Evolutionary conservation across 306 rosid species (phyloP).

Genomic region (Glycine latifolia): DNA sequence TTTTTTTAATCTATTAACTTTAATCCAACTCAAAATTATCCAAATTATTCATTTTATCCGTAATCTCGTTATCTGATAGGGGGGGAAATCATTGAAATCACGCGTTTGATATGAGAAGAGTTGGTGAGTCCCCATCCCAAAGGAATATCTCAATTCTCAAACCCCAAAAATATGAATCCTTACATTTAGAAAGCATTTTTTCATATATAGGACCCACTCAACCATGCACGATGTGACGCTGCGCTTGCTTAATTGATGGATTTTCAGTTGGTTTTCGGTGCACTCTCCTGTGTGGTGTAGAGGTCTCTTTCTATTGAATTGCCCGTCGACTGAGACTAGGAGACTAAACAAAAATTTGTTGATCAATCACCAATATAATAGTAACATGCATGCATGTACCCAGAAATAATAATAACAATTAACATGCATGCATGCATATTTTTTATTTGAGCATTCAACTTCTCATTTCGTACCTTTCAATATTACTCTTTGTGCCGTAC

Average conservation of each 20-base stretch:
- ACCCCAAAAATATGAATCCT: neutral
- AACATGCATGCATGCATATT: constrained; percentile 1
- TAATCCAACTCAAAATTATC: neutral
- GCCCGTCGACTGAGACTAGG: neutral
- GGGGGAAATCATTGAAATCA: constrained; percentile 31
- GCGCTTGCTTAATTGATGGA: neutral
- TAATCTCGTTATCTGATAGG: neutral
- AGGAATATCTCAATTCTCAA: constrained; percentile 12
- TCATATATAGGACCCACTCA: neutral
- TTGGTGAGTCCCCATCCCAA: constrained; percentile 20
- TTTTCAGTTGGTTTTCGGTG: constrained; percentile 5
- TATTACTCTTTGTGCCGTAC: neutral
- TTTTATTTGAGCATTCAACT: neutral
- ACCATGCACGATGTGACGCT: constrained; percentile 6
- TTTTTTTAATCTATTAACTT: neutral
- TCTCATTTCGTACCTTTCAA: neutral
- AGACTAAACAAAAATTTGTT: neutral
- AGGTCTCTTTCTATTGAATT: constrained; percentile 5
- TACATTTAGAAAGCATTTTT: neutral
- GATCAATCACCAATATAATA: neutral
- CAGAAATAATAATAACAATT: neutral
- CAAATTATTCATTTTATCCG: neutral
- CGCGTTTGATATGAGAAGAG: constrained; percentile 7
- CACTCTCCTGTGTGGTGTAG: neutral
- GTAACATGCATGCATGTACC: neutral